These are phyloP conservation scores for Ganoderma resinaceum DNA, from an alignment of 1,284 basidiomycete species.

Conservation along the genomic window DNA sequence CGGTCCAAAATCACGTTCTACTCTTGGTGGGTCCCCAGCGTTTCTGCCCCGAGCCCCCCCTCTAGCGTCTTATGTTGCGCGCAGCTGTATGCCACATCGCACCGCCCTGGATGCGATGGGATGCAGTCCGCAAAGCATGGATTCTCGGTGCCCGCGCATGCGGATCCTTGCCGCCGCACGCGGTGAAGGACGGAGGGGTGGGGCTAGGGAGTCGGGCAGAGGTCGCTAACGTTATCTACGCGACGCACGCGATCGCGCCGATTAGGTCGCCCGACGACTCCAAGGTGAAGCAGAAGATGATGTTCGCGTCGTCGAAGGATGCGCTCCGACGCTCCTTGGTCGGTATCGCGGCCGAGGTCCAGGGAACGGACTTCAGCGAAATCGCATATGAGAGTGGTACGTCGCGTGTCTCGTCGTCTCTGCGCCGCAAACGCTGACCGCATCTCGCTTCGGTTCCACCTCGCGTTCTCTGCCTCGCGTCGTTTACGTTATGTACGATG, in stretches of 20 bases:
- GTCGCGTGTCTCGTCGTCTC: slow-evolving; percentile 41
- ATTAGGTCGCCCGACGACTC: slow-evolving; percentile 88
- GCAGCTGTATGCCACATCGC: neutral
- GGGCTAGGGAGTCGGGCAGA: neutral
- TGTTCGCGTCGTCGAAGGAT: slow-evolving; percentile 93
- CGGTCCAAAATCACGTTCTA: slow-evolving; percentile 93
- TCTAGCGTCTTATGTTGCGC: neutral
- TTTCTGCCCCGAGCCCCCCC: neutral
- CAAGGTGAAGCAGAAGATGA: slow-evolving; percentile 94
- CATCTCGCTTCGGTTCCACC: neutral
- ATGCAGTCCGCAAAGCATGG: neutral
- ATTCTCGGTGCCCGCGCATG: neutral
- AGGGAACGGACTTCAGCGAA: slow-evolving; percentile 87
- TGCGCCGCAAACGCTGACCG: neutral
- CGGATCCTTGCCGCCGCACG: neutral
- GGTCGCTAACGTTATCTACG: slow-evolving; percentile 31
- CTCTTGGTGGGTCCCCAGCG: slow-evolving; percentile 70
- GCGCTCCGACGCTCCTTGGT: slow-evolving; percentile 78
- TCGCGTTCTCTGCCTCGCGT: slow-evolving; percentile 4
- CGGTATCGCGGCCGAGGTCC: slow-evolving; percentile 83
- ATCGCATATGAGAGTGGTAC: slow-evolving; percentile 79
- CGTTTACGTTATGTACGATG: slow-evolving; percentile 12
- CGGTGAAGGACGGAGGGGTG: neutral
- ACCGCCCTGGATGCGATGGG: neutral
- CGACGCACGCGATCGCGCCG: slow-evolving; percentile 26